A percentile compares a stretch with the other conserved stretches of the same genome.
Evolutionary conservation across 2,329 filamentous ascomycete genomes (phyloP).

Genomic region (Paraphoma chrysanthemicola): DNA sequence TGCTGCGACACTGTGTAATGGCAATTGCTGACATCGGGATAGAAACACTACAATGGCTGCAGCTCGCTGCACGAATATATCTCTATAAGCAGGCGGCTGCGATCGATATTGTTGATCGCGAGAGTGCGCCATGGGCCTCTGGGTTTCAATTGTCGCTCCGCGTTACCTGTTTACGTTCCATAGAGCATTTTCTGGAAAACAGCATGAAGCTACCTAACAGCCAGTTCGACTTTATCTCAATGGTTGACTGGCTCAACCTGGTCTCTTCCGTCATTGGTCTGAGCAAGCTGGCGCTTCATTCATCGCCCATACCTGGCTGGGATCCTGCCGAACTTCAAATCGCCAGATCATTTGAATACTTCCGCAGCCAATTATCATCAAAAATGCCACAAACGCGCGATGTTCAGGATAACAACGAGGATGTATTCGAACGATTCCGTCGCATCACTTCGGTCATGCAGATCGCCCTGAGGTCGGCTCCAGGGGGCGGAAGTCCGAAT

Average conservation of each 20-base stretch:
- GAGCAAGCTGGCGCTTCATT: conserved; percentile 38
- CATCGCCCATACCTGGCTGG: conserved; percentile 41
- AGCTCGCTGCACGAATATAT: conserved; percentile 37
- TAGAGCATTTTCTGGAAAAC: conserved; percentile 44
- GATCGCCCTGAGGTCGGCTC: conserved; percentile 26
- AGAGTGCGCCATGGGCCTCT: conserved; percentile 39
- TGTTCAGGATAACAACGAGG: conserved; percentile 29
- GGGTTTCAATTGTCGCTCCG: conserved; percentile 46
- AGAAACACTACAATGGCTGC: conserved; percentile 44
- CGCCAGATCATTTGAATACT: conserved; percentile 40
- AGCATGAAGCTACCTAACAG: conserved; percentile 31
- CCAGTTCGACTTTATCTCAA: conserved; percentile 38
- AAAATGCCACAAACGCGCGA: conserved; percentile 40
- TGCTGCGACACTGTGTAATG: not conserved
- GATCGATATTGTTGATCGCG: conserved; percentile 37
- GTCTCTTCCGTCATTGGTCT: conserved; percentile 37
- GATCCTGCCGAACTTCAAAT: conserved; percentile 42
- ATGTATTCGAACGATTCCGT: conserved; percentile 44
- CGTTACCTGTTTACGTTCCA: conserved; percentile 37
- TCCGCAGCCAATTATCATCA: conserved; percentile 38
- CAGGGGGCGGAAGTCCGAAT: conserved; percentile 35
- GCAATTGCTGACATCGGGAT: conserved; percentile 12
- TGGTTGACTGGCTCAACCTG: conserved; percentile 44
- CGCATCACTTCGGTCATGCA: conserved; percentile 43
- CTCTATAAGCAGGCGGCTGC: conserved; percentile 36